Base-by-base conservation (phyloP, 192 early-diverging fungal genomes). In the Coemansia erecta region DNA sequence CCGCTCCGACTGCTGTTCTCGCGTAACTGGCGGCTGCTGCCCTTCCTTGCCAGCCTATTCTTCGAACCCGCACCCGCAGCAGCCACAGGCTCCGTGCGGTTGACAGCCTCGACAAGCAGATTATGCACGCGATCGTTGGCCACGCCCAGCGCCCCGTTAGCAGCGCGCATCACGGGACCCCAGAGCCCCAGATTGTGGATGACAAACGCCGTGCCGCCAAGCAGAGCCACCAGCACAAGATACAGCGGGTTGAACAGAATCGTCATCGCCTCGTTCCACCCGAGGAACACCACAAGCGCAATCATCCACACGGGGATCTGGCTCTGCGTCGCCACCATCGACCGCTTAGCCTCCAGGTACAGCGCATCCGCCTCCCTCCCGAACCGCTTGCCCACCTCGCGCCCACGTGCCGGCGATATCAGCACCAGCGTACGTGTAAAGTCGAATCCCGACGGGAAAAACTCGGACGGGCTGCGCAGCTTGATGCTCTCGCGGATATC, bases 321-420 rank as follows among this genome's bases (percentile, higher is more conserved):
- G 56, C 89, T 89, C 31, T 90, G 92, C 8, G 92, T 93, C 7
- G 86, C 68, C 3, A 99, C 94, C 53, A 93, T 89, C 2, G 93
- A 89, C 23, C 97, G 87, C 80, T 99, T 99, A 2, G 97, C 97
- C 64, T 99, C 97, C 41, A 97, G 67, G 53, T 92, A 98, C 67
- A 94, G 84, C 0, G 86, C 86, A 76, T 98, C 94, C 0, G 91
- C 90, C 61, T 98, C 94, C 21, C 88, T 85, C 57, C 88, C 86
- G 81, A 99, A 98, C 57, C 89, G 80, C 48, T 85, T 87, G 10
- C 80, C 81, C 63, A 98, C 75, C 54, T 90, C 90, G 42, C 84
- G 83, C 59, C 82, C 82, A 28, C 84, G 82, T 2, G 81, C 73
- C 48, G 86, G 84, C 8, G 80, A 72, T 24, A 92, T 72, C 12